A percentile compares a stretch with the other conserved stretches of the same genome.
Conservation (phyloP, 1,284 basidiomycete species). For the Cystobasidium sp. region DNA sequence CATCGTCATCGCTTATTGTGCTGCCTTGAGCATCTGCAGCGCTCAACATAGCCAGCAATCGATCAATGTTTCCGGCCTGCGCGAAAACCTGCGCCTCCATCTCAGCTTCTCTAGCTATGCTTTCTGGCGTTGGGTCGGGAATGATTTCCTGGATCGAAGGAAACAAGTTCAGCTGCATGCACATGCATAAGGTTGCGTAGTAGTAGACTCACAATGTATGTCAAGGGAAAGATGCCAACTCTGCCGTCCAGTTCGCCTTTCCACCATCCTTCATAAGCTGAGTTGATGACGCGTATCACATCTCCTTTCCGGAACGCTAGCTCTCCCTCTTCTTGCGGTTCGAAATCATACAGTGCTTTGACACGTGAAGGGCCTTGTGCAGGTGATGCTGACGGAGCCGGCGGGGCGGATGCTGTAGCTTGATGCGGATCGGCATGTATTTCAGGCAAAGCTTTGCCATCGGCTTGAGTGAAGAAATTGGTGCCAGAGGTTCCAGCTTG, state of each 20-base stretch:
- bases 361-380: conserved; percentile 68
- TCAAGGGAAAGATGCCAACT: conserved; percentile 97
- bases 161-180: conserved; percentile 6
- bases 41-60: conserved; percentile 69
- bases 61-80: conserved; percentile 85
- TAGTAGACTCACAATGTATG: conserved; percentile 77
- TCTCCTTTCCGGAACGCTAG: conserved; percentile 92
- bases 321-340: conserved; percentile 86
- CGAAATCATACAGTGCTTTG: conserved; percentile 86
- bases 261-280: conserved; percentile 98
- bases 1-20: conserved; percentile 89
- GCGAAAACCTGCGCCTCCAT: conserved; percentile 84
- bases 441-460: conserved; percentile 55
- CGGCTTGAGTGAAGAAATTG: conserved; percentile 46
- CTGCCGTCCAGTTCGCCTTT: conserved; percentile 87
- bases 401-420: conserved; percentile 16
- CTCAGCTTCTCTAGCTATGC: conserved; percentile 77
- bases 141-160: conserved; percentile 71
- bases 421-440: conserved; percentile 44
- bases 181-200: conserved; percentile 19
- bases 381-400: background rate
- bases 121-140: conserved; percentile 78
- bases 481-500: background rate
- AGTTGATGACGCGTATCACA: conserved; percentile 92
- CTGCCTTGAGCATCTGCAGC: conserved; percentile 71